Base-by-base conservation (phyloP, 208 protist genomes). In the Trypanosoma avium region DNA sequence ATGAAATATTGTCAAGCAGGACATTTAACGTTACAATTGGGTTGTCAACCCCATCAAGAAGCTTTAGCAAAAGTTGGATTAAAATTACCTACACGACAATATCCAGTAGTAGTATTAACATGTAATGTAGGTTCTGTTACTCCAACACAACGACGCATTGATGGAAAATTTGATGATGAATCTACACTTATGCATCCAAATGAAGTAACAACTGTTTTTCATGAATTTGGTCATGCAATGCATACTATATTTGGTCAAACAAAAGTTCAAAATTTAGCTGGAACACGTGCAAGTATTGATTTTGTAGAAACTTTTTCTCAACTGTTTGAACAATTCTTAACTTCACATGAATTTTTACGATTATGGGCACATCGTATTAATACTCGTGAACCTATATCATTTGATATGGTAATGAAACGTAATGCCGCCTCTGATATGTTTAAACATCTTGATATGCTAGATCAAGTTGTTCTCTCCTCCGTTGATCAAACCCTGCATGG, bases 241-340 rank as follows among this genome's bases (percentile, higher is more conserved):
- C 93, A 97, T 74, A 95, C 91, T 38, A 95, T 97, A 56, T 95
- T 97, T 87, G 90, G 87, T 13, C 88, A 97, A 74, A 97, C 92
- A 4, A 75, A 79, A 29, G 91, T 95, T 50, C 94, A 97, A 72
- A 96, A 97, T 79, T 71, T 97, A 29, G 84, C 94, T 26, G 94
- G 94, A 43, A 97, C 94, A 0, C 88, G 93, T 61, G 70, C 79
- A 6, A 93, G 84, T 76, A 91, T 97, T 61, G 94, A 97, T 76
- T 97, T 89, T 76, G 95, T 97, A 15, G 93, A 98, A 64, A 93
- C 88, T 60, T 96, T 95, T 65, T 97, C 90, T 24, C 93, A 97
- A 77, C 82, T 97, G 2, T 95, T 97, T 54, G 95, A 98, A 73
- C 86, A 97, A 75, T 97, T 94, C 53, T 69, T 93, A 30, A 92